Evolutionary conservation across 1,139 yeast species (phyloP), one percentile per base, ranked within the genome.

Genomic region (Insectozyma bohioensis): DNA sequence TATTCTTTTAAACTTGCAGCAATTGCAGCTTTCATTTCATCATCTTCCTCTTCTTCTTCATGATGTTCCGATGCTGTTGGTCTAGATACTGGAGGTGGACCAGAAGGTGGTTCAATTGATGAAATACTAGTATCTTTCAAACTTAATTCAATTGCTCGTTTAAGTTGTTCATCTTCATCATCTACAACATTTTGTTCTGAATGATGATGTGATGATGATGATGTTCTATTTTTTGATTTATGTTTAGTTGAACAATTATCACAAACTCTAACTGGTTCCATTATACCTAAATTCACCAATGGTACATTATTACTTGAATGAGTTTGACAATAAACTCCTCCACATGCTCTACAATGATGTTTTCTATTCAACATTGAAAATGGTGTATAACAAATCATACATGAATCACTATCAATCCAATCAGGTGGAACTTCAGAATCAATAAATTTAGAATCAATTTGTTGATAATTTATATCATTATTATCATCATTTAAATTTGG

Each of bases 271-370:
- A 90, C 97, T 0, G 95, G 87, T 35, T 84, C 87, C 47, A 75
- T 77, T 31, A 94, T 87, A 1, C 99, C 99, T 37, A 85, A 68
- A 32, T 83, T 82, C 0, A 95, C 94, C 40, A 94, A 65, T 6
- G 92, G 80, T 24, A 78, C 64, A 35, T 61, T 70, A 45, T 85
- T 78, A 7, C 80, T 66, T 16, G 97, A 87, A 57, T 92, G 95
- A 14, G 77, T 74, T 44, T 85, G 92, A 56, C 95, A 82, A 51
- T 75, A 92, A 0, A 87, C 96, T 1, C 97, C 97, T 16, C 99
- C 99, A 61, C 99, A 92, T 33, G 95, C 85, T 36, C 98, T 73
- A 55, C 98, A 92, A 59, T 92, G 98, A 56, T 92, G 99, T 54
- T 92, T 88, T 49, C 99, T 72, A 54, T 86, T 88, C 44, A 90